Evolutionary conservation across 1,284 basidiomycete species (phyloP).

Genomic region (Pseudozyma pruni): DNA sequence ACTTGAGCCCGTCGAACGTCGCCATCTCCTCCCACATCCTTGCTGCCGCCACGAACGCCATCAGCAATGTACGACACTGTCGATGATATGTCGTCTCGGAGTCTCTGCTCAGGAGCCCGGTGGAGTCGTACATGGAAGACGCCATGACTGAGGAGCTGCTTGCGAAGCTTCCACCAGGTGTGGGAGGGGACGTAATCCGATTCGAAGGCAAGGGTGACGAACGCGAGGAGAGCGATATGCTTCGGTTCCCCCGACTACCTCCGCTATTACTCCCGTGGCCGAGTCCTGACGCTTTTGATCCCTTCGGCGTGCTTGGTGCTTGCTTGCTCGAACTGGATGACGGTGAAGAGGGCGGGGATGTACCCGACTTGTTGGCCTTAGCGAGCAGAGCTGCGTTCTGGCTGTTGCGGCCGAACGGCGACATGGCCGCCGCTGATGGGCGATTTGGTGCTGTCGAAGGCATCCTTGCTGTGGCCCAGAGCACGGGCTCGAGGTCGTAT

Average conservation of each 20-base stretch:
- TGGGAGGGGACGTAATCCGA: conserved; percentile 17
- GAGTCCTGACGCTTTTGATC: conserved; percentile 13
- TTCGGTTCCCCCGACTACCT: conserved; percentile 16
- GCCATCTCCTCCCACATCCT: conserved; percentile 58
- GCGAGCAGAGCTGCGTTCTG: conserved; percentile 45
- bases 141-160: too few relatives aligned
- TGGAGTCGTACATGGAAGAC: conserved; percentile 33
- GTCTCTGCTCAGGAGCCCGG: conserved; percentile 46
- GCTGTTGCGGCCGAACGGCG: conserved; percentile 53
- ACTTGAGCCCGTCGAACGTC: conserved; percentile 58
- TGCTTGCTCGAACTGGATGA: conserved; percentile 13
- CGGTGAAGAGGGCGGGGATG: conserved; percentile 21
- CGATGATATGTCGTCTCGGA: conserved; percentile 60
- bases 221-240: conserved; percentile 38
- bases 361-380: conserved; percentile 32
- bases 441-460: conserved; percentile 18
- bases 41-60: conserved; percentile 44
- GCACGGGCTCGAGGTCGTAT: too few relatives aligned
- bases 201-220: conserved; percentile 27
- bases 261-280: conserved; percentile 13
- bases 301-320: conserved; percentile 30
- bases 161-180: conserved; percentile 18
- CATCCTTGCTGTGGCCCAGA: conserved; percentile 5
- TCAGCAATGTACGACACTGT: conserved; percentile 43
- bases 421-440: conserved; percentile 31